Evolutionary conservation across 2,329 filamentous ascomycete genomes (phyloP), one percentile per base, ranked within the genome.

Genomic region (Pseudofabraea citricarpa): DNA sequence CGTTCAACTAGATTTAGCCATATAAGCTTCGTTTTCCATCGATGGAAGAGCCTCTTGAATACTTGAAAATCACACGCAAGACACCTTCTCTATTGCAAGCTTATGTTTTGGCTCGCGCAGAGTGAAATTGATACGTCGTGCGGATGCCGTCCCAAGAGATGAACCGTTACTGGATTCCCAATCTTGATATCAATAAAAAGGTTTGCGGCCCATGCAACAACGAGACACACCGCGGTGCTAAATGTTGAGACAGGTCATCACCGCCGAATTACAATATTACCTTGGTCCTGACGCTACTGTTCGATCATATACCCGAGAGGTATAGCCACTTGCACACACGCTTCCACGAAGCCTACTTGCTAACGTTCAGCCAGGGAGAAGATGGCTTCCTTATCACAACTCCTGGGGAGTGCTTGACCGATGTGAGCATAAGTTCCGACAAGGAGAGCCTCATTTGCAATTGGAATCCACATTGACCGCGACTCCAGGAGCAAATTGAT

Each of bases 131-230:
- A 50, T 48, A 49, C 46, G 43, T 48, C 40, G 37, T 42, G 21
- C 40, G 21, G 41, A 60, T 60, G 58, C 53, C 56, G 52, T 56
- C 48, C 41, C 40, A 38, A 5, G 49, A 57, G 38, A 70, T 77
- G 66, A 80, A 80, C 61, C 71, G 68, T 56, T 81, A 79, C 61
- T 81, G 76, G 76, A 79, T 81, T 47, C 74, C 75, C 12, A 71
- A 76, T 47, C 61, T 72, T 47, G 75, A 79, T 45, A 81, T 81
- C 56, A 74, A 78, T 62, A 79, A 76, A 54, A 79, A 73, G 51
- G 71, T 37, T 22, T 13, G 15, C 5, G 29, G 10, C 8, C 8
- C 29, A 18, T 4, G 12, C 10, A 5, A 18, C n/a, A 32, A 32
- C 15, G 8, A 15, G 15, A 15, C 29, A 5, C 19, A 12, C 7